Evolutionary conservation across 257 asterid genomes (phyloP).

Genomic region (Paulownia fortunei): DNA sequence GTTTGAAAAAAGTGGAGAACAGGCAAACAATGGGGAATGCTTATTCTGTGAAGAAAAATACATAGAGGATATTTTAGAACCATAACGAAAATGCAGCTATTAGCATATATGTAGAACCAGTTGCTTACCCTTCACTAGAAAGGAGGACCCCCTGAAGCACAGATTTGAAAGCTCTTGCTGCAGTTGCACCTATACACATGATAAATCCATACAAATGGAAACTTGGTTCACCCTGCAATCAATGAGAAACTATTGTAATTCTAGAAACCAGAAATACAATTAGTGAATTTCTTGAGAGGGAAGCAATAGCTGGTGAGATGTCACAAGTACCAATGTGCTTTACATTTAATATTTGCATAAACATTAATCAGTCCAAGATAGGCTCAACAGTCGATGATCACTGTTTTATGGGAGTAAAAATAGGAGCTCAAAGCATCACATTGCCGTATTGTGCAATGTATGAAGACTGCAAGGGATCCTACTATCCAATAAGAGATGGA

Average conservation of each 20-base stretch:
- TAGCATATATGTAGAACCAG: background rate
- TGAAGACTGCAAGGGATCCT: too few species aligned
- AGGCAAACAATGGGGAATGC: too few species aligned
- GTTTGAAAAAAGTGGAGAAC: too few species aligned
- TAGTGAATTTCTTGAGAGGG: background rate
- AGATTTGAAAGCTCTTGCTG: constrained; percentile 98
- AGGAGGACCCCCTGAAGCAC: constrained; percentile 96
- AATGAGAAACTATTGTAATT: constrained; percentile 23
- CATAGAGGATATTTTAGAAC: too few species aligned
- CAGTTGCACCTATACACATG: constrained; percentile 93
- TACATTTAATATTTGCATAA: too few species aligned
- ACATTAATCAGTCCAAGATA: too few species aligned
- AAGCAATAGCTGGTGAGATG: background rate
- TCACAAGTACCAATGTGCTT: background rate
- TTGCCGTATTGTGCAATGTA: too few species aligned
- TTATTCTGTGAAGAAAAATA: too few species aligned
- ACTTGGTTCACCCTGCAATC: constrained; percentile 88
- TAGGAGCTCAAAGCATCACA: too few species aligned
- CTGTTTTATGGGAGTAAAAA: too few species aligned
- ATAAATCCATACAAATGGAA: constrained; percentile 91
- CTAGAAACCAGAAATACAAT: constrained; percentile 8
- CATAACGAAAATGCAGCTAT: background rate
- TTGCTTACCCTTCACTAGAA: constrained; percentile 82
- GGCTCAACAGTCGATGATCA: too few species aligned
- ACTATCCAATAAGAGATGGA: too few species aligned